Evolutionary conservation across 345 rosid species (phyloP), one percentile per base, ranked within the genome.

Genomic region (Populus tremula): DNA sequence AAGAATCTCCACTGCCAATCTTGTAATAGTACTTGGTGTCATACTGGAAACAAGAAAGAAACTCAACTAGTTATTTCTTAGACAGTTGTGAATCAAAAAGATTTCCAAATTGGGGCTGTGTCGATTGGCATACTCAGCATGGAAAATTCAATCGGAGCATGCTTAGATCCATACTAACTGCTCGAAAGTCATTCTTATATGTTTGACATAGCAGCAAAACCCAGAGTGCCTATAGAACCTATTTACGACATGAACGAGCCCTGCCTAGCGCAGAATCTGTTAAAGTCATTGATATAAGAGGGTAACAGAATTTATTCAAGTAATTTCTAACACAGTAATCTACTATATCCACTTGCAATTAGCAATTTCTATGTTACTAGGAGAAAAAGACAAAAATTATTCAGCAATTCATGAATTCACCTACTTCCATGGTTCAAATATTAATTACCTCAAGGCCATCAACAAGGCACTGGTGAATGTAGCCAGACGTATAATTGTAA

Each of bases 11-110:
- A 75, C 76, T 85, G 62, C 88, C 97, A 27, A 93, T 87, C 89
- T 90, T 92, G 86, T 96, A 96, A 80, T 85, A 89, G 88, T 92
- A 96, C 78, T 92, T 93, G 82, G 91, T 92, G 78, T 91, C 90
- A 81, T 93, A 77, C 99, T 96, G 87, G 75, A 80, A 81, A 68
- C 33, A 73, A 38, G 31, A 73, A 74, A 71, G 21, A 63, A 70
- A 18, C 36, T n/a, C 49, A 53, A 49, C 45, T 38, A n/a, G 14
- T 12, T 56, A 69, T 71, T 25, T 72, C 62, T 68, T 31, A 29
- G 8, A 27, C 31, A 50, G 1, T 25, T 39, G 14, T 29, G 59
- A 54, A 39, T 6, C 59, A 50, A 21, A 43, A 56, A 53, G 45
- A 11, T n/a, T 41, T 38, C 71, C 18, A 2, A 20, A 14, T 41